Conservation (phyloP, 2,329 filamentous ascomycete species). For the Talaromyces marneffei region DNA sequence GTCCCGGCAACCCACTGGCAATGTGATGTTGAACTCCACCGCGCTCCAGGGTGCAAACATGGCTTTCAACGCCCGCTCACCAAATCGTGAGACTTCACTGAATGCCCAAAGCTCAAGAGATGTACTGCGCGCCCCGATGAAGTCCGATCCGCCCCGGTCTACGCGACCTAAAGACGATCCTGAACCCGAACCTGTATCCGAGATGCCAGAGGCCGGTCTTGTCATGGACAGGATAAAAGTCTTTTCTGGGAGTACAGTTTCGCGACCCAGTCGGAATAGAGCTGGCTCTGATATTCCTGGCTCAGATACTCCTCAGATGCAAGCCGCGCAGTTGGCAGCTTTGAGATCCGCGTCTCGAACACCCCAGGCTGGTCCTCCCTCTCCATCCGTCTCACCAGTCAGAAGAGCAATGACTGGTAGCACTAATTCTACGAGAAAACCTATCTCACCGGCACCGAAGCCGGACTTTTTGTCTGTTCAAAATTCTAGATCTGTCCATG, state of each 20-base stretch:
- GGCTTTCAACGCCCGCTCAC: slow-evolving; percentile 27
- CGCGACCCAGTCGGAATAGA: neutral
- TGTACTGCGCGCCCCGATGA: slow-evolving; percentile 17
- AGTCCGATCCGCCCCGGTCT: slow-evolving; percentile 20
- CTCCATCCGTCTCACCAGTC: slow-evolving; percentile 8
- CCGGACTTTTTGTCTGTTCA: slow-evolving; percentile 14
- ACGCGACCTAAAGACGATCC: slow-evolving; percentile 7
- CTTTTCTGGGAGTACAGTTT: slow-evolving; percentile 22
- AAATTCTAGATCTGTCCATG: slow-evolving; percentile 19
- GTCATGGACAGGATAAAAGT: slow-evolving; percentile 36
- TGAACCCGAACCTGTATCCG: slow-evolving; percentile 12
- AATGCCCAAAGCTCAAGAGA: slow-evolving; percentile 17
- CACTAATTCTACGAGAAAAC: neutral
- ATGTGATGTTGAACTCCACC: slow-evolving; percentile 19
- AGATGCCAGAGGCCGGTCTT: slow-evolving; percentile 28
- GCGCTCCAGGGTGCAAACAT: slow-evolving; percentile 35
- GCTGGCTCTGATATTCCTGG: slow-evolving; percentile 3
- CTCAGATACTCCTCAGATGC: slow-evolving; percentile 24
- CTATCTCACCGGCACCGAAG: slow-evolving; percentile 11
- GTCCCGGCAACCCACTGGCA: slow-evolving; percentile 18
- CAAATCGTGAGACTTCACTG: slow-evolving; percentile 17
- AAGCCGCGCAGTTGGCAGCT: slow-evolving; percentile 33
- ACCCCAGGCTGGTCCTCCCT: slow-evolving; percentile 4
- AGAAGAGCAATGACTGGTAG: neutral
- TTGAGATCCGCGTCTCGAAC: slow-evolving; percentile 21